phyloP scores from a whole-genome alignment of 345 rosid species.

The Dimocarpus longan region DNA sequence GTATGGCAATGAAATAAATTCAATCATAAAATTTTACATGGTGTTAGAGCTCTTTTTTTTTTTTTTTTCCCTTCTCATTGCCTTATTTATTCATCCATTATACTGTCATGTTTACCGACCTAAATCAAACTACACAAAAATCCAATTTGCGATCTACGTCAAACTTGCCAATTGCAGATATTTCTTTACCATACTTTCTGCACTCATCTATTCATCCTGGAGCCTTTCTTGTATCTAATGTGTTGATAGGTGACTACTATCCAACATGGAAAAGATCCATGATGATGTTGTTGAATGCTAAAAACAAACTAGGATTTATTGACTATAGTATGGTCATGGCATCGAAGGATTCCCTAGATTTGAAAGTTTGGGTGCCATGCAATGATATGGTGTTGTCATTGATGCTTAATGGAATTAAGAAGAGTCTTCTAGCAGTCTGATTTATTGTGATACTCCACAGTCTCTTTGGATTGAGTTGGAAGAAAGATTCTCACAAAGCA shows the following conservation, averaged over 20 bases:
- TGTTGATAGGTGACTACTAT: no score
- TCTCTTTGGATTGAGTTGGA: neutral
- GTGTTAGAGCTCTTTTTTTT: neutral
- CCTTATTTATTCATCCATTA: neutral
- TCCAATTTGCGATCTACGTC: neutral
- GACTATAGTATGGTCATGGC: no score
- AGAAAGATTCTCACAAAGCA: neutral
- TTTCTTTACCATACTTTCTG: neutral
- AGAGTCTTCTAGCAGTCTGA: neutral
- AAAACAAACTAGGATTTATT: no score
- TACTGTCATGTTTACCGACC: neutral
- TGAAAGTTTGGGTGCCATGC: no score
- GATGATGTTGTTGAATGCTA: no score
- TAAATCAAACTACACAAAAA: neutral
- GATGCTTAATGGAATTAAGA: neutral
- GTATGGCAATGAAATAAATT: neutral
- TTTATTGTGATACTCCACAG: neutral
- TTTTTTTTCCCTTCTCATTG: no score
- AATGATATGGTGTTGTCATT: neutral
- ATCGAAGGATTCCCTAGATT: no score
- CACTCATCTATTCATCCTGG: neutral
- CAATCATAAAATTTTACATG: neutral
- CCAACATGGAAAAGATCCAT: neutral
- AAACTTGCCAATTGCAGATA: neutral
- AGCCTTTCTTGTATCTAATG: no score